These are phyloP conservation scores for Ophiocordyceps australis DNA, from an alignment of 2,329 filamentous ascomycete genomes.

Conservation along the genomic window DNA sequence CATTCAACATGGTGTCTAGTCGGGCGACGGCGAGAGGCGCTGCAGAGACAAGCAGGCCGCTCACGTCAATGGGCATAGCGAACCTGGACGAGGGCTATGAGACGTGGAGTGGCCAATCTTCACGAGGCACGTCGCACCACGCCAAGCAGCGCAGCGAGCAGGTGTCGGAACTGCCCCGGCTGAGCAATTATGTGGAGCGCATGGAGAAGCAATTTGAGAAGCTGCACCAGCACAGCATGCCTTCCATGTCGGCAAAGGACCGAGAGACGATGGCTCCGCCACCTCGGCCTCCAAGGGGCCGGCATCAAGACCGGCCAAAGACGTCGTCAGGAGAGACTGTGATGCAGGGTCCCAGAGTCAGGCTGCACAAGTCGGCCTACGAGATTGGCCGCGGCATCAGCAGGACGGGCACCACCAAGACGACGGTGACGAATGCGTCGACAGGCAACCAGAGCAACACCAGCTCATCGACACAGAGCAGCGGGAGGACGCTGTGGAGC, in stretches of 20 bases:
- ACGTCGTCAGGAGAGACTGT: slow-evolving; percentile 32
- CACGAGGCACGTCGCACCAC: slow-evolving; percentile 25
- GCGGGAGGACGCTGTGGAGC: slow-evolving; percentile 81
- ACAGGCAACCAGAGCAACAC: slow-evolving; percentile 53
- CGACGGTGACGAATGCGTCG: slow-evolving; percentile 63
- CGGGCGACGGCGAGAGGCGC: slow-evolving; percentile 8
- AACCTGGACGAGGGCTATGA: slow-evolving; percentile 42
- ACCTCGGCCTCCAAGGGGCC: slow-evolving; percentile 42
- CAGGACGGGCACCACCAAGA: slow-evolving; percentile 77
- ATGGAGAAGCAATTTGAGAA: slow-evolving; percentile 73
- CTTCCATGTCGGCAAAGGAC: slow-evolving; percentile 19
- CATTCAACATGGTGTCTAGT: slow-evolving; percentile 41
- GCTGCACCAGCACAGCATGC: slow-evolving; percentile 42
- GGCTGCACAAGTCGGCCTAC: slow-evolving; percentile 57
- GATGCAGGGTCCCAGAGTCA: slow-evolving; percentile 26
- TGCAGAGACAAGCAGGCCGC: slow-evolving; percentile 23
- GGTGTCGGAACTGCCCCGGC: slow-evolving; percentile 43
- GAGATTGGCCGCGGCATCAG: slow-evolving; percentile 56
- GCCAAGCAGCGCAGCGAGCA: slow-evolving; percentile 21
- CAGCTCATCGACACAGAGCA: slow-evolving; percentile 60
- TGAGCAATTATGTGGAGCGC: slow-evolving; percentile 74
- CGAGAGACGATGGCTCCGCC: too few relatives aligned
- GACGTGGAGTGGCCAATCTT: slow-evolving; percentile 36
- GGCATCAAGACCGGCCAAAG: slow-evolving; percentile 33
- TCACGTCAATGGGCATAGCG: slow-evolving; percentile 58